These are phyloP conservation scores for Bonia amplexicaulis DNA, from an alignment of 176 grass and related monocot genomes.

Conservation along the genomic window DNA sequence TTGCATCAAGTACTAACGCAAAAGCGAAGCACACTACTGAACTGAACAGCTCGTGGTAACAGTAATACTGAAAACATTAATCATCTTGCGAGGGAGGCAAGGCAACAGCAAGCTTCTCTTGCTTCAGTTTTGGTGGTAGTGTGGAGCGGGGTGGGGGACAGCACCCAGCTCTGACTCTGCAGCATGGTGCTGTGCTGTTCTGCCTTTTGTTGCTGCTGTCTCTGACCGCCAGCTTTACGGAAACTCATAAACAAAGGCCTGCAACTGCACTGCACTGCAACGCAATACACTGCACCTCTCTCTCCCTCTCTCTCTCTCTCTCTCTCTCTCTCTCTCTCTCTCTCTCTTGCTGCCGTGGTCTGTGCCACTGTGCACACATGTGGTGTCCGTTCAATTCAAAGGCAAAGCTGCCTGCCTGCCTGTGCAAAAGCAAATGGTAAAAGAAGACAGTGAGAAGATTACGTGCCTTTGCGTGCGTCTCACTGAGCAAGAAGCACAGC, in stretches of 20 bases:
- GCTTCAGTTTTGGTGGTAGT: background rate
- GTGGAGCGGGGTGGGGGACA: background rate
- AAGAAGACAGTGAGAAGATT: slow-evolving; percentile 36
- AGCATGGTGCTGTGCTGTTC: slow-evolving; percentile 63
- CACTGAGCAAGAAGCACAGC: background rate
- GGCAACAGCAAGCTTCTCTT: background rate
- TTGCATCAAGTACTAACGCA: background rate
- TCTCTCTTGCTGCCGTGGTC: background rate
- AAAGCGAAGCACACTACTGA: background rate
- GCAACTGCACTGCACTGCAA: background rate
- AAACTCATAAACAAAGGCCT: slow-evolving; percentile 73
- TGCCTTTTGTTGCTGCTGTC: slow-evolving; percentile 69
- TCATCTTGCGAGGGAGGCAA: background rate
- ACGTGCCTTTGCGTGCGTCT: slow-evolving; percentile 20
- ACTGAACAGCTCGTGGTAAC: background rate
- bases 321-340: background rate
- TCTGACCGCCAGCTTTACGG: slow-evolving; percentile 58
- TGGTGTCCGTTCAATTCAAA: slow-evolving; percentile 11
- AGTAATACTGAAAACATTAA: background rate
- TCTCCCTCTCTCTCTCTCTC: background rate
- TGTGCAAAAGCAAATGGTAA: slow-evolving; percentile 10
- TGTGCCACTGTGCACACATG: slow-evolving; percentile 25
- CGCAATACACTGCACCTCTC: background rate
- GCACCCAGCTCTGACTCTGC: slow-evolving; percentile 48
- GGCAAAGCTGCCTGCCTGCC: slow-evolving; percentile 1